Base-by-base conservation (phyloP, 2,329 filamentous ascomycete species). In the Aspergillus neotritici region DNA sequence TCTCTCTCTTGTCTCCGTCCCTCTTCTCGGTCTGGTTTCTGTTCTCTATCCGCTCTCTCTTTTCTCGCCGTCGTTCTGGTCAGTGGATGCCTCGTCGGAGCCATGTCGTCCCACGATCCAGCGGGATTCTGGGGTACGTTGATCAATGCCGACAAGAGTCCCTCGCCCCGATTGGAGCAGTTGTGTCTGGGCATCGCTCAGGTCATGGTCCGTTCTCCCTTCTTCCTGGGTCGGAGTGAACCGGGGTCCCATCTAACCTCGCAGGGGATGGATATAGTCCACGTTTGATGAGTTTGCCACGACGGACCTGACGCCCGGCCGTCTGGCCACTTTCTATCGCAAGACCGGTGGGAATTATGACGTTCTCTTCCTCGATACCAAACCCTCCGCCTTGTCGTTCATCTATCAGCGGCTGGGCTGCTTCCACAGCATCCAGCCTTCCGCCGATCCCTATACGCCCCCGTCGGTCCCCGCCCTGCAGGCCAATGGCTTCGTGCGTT, bases 401-500 rank as follows among this genome's bases (percentile, higher is more conserved):
- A 93, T 96, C 52, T 97, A 94, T 75, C 86, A 88, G 59, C 86
- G 86, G 6, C 80, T 94, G 40, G 93, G 91, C 54, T 96, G 91
- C 63, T 86, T 89, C 56, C 91, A 97, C 68, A 83, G 82, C 38
- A 75, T 97, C 21, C 86, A 94, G 54, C 87, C 87, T 1, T 79
- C 80, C 1, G 65, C 66, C 37, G 78, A 80, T 31, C 77, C 87
- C 50, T 96, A 86, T 62, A 78, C 77, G 3, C 73, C 82, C 1
- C 93, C 91, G 0, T 82, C 78, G 0, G 78, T 96, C 33, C 93
- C 93, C 0, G 87, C 89, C 11, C 71, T 98, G 43, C 94, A 91
- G 30, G 74, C 78, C 0, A 79, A 81, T 58, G 93, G 93, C 32
- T 98, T 94, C 64, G 86, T 91, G 34, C 83, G 87, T 63, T 98